A percentile compares a stretch with the other conserved stretches of the same genome.
Conservation (phyloP, 2,329 filamentous ascomycete genomes). For the Exophiala viscosa region DNA sequence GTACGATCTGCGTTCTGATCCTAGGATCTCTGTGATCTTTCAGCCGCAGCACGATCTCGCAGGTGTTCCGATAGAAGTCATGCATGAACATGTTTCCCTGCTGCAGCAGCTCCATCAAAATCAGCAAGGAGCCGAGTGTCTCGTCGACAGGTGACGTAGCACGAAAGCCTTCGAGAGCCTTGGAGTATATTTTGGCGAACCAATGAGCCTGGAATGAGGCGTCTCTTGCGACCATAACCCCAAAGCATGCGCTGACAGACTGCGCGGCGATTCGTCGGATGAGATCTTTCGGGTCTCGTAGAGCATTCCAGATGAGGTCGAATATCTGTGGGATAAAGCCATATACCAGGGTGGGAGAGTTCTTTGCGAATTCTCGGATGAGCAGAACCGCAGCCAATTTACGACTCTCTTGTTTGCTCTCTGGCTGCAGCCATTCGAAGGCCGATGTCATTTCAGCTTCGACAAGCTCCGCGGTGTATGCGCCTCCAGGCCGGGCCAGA, state of each 20-base stretch:
- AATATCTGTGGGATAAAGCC: constrained; percentile 93
- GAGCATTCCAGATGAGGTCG: constrained; percentile 91
- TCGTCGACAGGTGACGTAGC: constrained; percentile 72
- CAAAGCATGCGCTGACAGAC: constrained; percentile 90
- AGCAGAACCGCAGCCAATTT: constrained; percentile 91
- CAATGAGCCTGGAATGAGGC: constrained; percentile 79
- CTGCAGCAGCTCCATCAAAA: constrained; percentile 85
- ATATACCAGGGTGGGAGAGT: constrained; percentile 93
- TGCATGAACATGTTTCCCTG: constrained; percentile 99
- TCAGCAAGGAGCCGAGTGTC: constrained; percentile 89
- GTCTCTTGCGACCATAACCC: constrained; percentile 91
- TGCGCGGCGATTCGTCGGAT: constrained; percentile 91
- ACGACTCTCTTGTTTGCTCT: constrained; percentile 78
- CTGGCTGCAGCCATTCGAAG: constrained; percentile 93
- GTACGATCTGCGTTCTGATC: constrained; percentile 83
- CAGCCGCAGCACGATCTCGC: constrained; percentile 86
- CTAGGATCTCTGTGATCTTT: constrained; percentile 88
- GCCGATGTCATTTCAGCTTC: constrained; percentile 96
- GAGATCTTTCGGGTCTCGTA: constrained; percentile 83
- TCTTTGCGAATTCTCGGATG: constrained; percentile 82
- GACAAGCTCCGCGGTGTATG: constrained; percentile 89
- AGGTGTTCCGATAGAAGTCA: constrained; percentile 84
- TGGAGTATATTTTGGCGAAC: constrained; percentile 87
- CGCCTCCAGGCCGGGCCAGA: constrained; percentile 86
- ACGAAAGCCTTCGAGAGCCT: constrained; percentile 75